Evolutionary conservation across 208 protist genomes (phyloP).

Genomic region (Strigomonas culicis): DNA sequence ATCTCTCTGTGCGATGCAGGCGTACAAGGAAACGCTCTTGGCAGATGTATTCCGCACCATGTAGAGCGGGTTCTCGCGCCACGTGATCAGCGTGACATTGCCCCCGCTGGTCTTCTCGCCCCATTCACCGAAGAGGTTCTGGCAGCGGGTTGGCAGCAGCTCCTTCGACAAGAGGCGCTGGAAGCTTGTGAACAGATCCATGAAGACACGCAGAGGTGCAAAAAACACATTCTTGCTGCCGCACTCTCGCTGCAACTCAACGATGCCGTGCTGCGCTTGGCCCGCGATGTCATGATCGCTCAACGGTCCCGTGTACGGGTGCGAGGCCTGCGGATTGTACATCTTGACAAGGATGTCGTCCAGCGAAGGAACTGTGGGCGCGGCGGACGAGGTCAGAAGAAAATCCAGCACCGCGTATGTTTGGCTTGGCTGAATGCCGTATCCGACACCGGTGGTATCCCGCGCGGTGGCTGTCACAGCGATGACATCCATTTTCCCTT

Average conservation of each 20-base stretch:
- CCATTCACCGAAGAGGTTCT: slow-evolving; percentile 12
- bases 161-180: slow-evolving; percentile 18
- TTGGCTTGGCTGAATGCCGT: slow-evolving; percentile 31
- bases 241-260: slow-evolving; percentile 28
- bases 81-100: slow-evolving; percentile 11
- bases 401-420: slow-evolving; percentile 51
- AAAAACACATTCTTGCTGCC: slow-evolving; percentile 15
- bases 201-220: slow-evolving; percentile 48
- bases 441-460: slow-evolving; percentile 12
- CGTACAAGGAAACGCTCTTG: slow-evolving; percentile 46
- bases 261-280: slow-evolving; percentile 21
- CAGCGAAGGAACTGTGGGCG: too few species aligned
- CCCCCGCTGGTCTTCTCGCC: slow-evolving; percentile 12
- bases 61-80: slow-evolving; percentile 20
- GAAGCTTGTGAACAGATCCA: slow-evolving; percentile 41
- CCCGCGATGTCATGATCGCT: slow-evolving; percentile 19
- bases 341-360: slow-evolving; percentile 53
- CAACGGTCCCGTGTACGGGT: slow-evolving; percentile 47
- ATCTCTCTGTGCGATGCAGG: slow-evolving; percentile 68
- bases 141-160: background rate
- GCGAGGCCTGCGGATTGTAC: slow-evolving; percentile 37
- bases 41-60: slow-evolving; percentile 14
- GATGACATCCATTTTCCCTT: slow-evolving; percentile 25
- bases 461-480: slow-evolving; percentile 22
- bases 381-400: slow-evolving; percentile 15